A percentile compares a stretch with the other conserved stretches of the same genome.
Evolutionary conservation across 768 basidiomycete genomes (phyloP).

Genomic region (Mycena vitilis): DNA sequence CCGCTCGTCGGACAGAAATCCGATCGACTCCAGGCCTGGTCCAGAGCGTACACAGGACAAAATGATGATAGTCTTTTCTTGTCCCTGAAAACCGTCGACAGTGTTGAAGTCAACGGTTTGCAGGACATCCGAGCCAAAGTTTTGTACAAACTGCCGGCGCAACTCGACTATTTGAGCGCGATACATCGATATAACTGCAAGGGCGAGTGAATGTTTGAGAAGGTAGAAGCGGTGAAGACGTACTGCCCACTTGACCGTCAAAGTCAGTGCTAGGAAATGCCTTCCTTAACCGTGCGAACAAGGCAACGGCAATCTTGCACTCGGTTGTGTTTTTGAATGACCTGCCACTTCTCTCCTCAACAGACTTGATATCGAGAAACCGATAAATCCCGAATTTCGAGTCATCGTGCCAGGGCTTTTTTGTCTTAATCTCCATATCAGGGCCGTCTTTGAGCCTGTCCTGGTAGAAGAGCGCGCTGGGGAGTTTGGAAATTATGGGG

Average conservation of each 20-base stretch:
- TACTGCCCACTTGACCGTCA: constrained; percentile 53
- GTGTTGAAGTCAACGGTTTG: constrained; percentile 92
- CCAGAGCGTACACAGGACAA: constrained; percentile 97
- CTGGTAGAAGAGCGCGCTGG: constrained; percentile 90
- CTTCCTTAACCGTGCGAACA: constrained; percentile 77
- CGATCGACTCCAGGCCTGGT: constrained; percentile 82
- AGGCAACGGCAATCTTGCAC: constrained; percentile 76
- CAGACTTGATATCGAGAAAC: constrained; percentile 87
- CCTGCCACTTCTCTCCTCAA: constrained; percentile 73
- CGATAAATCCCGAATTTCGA: constrained; percentile 86
- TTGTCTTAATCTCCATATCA: constrained; percentile 85
- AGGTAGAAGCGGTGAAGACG: constrained; percentile 42
- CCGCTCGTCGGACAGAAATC: constrained; percentile 90
- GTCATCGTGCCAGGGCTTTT: constrained; percentile 86
- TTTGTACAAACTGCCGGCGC: constrained; percentile 71
- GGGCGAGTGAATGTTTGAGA: constrained; percentile 55
- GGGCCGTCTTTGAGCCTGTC: constrained; percentile 87
- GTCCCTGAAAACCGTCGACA: constrained; percentile 98
- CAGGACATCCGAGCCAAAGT: constrained; percentile 78
- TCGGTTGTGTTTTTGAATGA: constrained; percentile 85
- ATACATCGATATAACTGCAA: constrained; percentile 88
- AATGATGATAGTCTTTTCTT: constrained; percentile 98
- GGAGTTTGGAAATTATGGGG: constrained; percentile 91
- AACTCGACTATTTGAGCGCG: constrained; percentile 88
- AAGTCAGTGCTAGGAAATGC: constrained; percentile 68